A percentile compares a stretch with the other conserved stretches of the same genome.
phyloP scores from a whole-genome alignment of 2,329 filamentous ascomycete species.

The Colletotrichum spinosum region DNA sequence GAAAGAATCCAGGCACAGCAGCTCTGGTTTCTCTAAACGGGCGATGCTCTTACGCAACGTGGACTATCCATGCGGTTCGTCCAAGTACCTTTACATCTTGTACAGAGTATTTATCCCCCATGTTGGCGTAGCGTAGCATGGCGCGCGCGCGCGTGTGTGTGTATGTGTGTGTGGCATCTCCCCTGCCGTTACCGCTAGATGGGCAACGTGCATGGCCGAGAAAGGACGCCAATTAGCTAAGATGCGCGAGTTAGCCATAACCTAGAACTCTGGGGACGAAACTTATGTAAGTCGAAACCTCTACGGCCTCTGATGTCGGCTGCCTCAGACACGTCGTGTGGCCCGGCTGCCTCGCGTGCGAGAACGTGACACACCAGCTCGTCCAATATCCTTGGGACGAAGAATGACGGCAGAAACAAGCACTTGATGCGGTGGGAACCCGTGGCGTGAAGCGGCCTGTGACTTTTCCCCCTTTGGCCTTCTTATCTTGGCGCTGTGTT shows the following conservation, averaged over 20 bases:
- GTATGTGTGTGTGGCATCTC: too few relatives aligned
- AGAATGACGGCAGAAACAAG: slow-evolving; percentile 8
- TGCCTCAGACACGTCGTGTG: slow-evolving; percentile 27
- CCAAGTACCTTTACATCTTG: not conserved
- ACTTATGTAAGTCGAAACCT: slow-evolving; percentile 35
- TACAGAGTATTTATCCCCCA: not conserved
- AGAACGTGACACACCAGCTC: slow-evolving; percentile 28
- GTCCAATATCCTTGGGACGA: slow-evolving; percentile 32
- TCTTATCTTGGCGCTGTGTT: not conserved
- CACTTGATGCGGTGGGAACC: not conserved
- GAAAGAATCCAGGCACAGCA: not conserved
- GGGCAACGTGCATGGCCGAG: slow-evolving; percentile 16
- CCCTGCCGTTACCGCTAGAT: too few relatives aligned
- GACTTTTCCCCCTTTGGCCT: not conserved
- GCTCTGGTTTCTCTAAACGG: not conserved
- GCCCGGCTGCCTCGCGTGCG: not conserved
- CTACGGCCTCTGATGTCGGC: slow-evolving; percentile 24
- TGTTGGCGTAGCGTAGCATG: not conserved
- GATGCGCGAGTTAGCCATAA: slow-evolving; percentile 7
- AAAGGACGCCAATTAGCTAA: slow-evolving; percentile 25
- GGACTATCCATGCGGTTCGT: not conserved
- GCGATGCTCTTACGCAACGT: not conserved
- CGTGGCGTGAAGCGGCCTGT: not conserved
- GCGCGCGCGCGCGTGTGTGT: too few relatives aligned
- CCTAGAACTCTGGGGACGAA: slow-evolving; percentile 5